phyloP scores from a whole-genome alignment of 1,284 basidiomycete species.

The Leccinum pachyderme region DNA sequence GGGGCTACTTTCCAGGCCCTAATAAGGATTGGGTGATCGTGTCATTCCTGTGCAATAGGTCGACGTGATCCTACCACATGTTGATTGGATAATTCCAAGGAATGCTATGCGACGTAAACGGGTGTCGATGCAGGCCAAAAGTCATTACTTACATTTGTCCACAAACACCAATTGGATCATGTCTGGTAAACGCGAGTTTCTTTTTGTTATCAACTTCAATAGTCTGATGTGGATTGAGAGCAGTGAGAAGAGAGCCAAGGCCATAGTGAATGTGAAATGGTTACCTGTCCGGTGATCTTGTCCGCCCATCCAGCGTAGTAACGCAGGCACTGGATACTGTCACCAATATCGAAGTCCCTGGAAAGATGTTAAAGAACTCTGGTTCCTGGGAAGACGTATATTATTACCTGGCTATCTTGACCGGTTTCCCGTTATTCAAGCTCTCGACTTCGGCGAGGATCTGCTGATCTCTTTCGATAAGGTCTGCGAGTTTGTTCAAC shows the following conservation, averaged over 20 bases:
- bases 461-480: conserved; percentile 84
- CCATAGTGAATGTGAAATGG: neutral
- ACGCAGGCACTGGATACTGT: conserved; percentile 76
- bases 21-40: conserved; percentile 4
- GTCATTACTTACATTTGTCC: conserved; percentile 71
- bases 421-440: conserved; percentile 84
- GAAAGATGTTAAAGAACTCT: conserved; percentile 5
- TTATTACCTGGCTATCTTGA: conserved; percentile 64
- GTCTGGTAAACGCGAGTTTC: conserved; percentile 84
- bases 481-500: conserved; percentile 85
- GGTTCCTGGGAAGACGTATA: neutral
- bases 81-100: conserved; percentile 92
- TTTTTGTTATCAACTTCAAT: conserved; percentile 79
- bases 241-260: neutral
- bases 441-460: conserved; percentile 76
- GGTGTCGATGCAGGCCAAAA: conserved; percentile 6
- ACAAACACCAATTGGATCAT: conserved; percentile 93
- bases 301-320: conserved; percentile 79
- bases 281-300: conserved; percentile 67
- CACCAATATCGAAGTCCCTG: conserved; percentile 84
- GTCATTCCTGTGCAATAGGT: conserved; percentile 11
- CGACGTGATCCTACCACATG: conserved; percentile 62
- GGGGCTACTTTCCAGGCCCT: conserved; percentile 92
- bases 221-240: conserved; percentile 42
- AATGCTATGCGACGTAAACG: conserved; percentile 49